Percentiles rank a stretch among this genome's conserved stretches.
Evolutionary conservation across 2,329 filamentous ascomycete species (phyloP).

Genomic region (Alternaria brassicae): DNA sequence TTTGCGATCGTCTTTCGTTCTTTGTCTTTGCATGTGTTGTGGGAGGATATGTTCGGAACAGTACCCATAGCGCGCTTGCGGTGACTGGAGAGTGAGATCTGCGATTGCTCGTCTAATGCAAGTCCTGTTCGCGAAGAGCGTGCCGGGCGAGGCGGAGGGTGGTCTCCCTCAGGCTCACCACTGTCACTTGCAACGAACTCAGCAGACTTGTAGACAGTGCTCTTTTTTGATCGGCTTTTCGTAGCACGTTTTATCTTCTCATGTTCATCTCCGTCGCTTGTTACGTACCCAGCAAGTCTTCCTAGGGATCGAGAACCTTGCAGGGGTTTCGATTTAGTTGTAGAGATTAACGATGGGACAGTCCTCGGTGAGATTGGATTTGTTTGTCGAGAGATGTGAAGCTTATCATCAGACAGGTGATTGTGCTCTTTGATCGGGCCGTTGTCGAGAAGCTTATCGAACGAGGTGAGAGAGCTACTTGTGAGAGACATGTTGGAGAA

Average conservation of each 20-base stretch:
- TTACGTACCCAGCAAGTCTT: not conserved
- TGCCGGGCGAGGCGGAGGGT: not conserved
- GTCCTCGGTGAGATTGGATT: not conserved
- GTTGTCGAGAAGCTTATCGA: not conserved
- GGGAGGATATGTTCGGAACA: not conserved
- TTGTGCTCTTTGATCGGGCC: not conserved
- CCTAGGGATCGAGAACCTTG: not conserved
- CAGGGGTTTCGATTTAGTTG: not conserved
- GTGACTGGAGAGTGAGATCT: not conserved
- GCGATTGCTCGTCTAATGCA: not conserved
- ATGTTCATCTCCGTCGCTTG: not conserved
- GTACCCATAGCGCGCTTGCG: not conserved
- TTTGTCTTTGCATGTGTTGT: not conserved
- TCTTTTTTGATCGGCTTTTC: not conserved
- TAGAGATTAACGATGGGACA: not conserved
- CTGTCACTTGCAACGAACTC: not conserved
- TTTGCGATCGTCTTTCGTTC: not conserved
- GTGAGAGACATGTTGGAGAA: not conserved
- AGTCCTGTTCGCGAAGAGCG: not conserved
- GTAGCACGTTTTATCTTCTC: not conserved
- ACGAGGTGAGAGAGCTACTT: constrained; percentile 2
- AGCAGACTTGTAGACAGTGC: not conserved
- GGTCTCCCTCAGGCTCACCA: not conserved
- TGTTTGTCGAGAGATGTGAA: not conserved
- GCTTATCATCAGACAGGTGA: not conserved